These are phyloP conservation scores for Xylaria sp. DNA, from an alignment of 495 filamentous ascomycete genomes.

Conservation along the genomic window DNA sequence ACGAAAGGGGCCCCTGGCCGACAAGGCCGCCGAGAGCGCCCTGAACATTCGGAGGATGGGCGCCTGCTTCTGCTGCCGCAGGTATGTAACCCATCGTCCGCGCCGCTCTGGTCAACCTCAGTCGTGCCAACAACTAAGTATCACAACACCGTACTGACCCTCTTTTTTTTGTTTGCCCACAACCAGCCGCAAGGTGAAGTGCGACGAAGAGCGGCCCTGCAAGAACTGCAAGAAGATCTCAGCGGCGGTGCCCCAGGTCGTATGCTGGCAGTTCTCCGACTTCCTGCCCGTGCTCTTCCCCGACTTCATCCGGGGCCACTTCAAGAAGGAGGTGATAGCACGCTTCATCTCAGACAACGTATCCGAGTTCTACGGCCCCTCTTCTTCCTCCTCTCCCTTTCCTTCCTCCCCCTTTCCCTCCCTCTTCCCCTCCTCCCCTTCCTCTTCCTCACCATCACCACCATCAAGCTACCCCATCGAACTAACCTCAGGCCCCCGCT, in stretches of 20 bases:
- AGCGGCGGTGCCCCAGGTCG: conserved; percentile 50
- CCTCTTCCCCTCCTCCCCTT: too few species aligned
- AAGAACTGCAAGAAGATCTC: conserved; percentile 55
- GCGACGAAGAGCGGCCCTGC: conserved; percentile 54
- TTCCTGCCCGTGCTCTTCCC: conserved; percentile 54
- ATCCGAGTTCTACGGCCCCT: conserved; percentile 42
- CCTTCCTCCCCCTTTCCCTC: too few species aligned
- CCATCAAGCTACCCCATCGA: too few species aligned
- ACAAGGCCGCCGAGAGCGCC: conserved; percentile 55
- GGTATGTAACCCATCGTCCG: conserved; percentile 26
- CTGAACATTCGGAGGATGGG: conserved; percentile 54
- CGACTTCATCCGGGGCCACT: conserved; percentile 55
- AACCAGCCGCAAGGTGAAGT: conserved; percentile 51
- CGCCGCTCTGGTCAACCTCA: conserved; percentile 17
- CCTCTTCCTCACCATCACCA: too few species aligned
- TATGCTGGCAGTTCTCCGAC: conserved; percentile 57
- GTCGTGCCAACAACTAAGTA: conserved; percentile 20
- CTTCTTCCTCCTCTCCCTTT: neutral
- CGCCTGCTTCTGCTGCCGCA: conserved; percentile 59
- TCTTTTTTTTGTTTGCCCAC: neutral
- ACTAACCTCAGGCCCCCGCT: conserved; percentile 50
- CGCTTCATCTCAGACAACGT: conserved; percentile 53
- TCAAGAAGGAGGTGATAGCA: conserved; percentile 51
- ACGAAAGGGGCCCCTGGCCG: conserved; percentile 54
- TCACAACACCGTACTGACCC: conserved; percentile 26